phyloP scores from a whole-genome alignment of 2,329 filamentous ascomycete species.

The Ilyonectria robusta region DNA sequence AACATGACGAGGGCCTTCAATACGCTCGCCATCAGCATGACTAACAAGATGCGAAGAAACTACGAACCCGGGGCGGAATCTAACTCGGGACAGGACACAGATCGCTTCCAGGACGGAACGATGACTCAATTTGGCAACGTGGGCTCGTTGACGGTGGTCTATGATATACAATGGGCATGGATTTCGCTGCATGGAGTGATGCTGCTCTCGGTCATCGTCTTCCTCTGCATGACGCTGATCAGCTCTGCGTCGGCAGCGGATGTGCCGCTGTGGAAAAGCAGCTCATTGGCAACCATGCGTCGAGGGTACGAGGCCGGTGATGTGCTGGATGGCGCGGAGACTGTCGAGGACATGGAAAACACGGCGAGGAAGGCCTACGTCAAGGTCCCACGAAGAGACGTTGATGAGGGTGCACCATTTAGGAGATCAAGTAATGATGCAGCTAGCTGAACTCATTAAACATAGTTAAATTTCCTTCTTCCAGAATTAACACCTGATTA shows the following conservation, averaged over 20 bases:
- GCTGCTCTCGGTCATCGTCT: neutral
- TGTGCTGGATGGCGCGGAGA: slow-evolving; percentile 9
- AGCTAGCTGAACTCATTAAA: neutral
- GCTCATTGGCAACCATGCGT: slow-evolving; percentile 22
- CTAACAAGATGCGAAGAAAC: slow-evolving; percentile 29
- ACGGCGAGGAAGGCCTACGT: slow-evolving; percentile 6
- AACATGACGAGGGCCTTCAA: slow-evolving; percentile 26
- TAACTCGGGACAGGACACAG: slow-evolving; percentile 14
- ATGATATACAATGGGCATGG: slow-evolving; percentile 26
- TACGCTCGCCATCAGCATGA: slow-evolving; percentile 26
- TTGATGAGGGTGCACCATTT: neutral
- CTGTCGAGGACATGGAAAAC: slow-evolving; percentile 22
- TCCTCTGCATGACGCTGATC: slow-evolving; percentile 15
- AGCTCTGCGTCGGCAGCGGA: neutral
- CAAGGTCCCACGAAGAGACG: neutral
- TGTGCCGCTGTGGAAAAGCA: slow-evolving; percentile 9
- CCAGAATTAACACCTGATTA: neutral
- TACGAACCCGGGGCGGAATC: neutral
- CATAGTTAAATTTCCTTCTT: neutral
- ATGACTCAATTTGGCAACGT: slow-evolving; percentile 14
- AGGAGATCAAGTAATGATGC: neutral
- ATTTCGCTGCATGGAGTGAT: slow-evolving; percentile 17
- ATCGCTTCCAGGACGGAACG: slow-evolving; percentile 5
- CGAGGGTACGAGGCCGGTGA: slow-evolving; percentile 17
- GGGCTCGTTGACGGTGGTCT: slow-evolving; percentile 10